phyloP scores from a whole-genome alignment of 176 grass and related monocot genomes.

The Saccharum spontaneum region DNA sequence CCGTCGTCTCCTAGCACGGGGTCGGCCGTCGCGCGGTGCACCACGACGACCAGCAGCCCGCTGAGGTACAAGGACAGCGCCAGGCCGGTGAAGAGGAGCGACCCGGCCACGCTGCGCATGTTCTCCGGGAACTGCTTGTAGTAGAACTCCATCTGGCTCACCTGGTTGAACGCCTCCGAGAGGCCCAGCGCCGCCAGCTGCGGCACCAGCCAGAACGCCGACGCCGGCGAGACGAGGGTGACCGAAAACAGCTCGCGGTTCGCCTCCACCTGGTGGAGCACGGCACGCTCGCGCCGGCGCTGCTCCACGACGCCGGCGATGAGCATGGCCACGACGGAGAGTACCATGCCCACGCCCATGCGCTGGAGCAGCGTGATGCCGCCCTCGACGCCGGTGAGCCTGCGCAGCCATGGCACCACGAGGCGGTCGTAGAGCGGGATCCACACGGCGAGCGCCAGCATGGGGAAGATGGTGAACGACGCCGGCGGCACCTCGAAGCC shows the following conservation, averaged over 20 bases:
- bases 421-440: constrained; percentile 70
- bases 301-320: constrained; percentile 42
- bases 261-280: not conserved
- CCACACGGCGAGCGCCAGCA: constrained; percentile 67
- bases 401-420: constrained; percentile 38
- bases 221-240: constrained; percentile 32
- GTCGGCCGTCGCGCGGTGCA: constrained; percentile 30
- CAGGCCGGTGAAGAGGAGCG: constrained; percentile 54
- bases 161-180: constrained; percentile 67
- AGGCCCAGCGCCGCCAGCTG: constrained; percentile 55
- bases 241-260: not conserved
- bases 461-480: constrained; percentile 62
- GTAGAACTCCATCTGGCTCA: constrained; percentile 79
- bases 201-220: constrained; percentile 63
- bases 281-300: constrained; percentile 26
- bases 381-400: constrained; percentile 43
- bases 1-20: not conserved
- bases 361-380: constrained; percentile 66
- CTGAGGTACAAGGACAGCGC: constrained; percentile 67
- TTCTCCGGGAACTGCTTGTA: constrained; percentile 85
- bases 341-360: constrained; percentile 65
- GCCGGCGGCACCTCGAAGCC: constrained; percentile 54
- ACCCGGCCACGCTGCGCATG: constrained; percentile 76
- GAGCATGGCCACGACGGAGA: constrained; percentile 52
- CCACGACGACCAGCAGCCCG: constrained; percentile 36